Conservation (phyloP, 371 early-diverging fungal genomes). For the Coelomomyces lativittatus region DNA sequence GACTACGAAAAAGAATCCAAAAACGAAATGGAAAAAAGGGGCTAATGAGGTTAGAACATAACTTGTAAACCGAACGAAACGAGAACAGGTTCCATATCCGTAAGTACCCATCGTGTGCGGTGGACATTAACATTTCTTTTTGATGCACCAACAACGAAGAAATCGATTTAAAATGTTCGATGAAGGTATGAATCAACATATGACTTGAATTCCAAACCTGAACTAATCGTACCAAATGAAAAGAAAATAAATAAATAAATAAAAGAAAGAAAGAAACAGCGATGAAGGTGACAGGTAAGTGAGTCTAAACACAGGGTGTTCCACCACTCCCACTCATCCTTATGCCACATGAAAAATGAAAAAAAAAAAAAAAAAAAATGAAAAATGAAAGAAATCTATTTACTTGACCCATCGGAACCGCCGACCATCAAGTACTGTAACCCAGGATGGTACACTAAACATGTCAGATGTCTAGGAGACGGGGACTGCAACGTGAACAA, state of each 20-base stretch:
- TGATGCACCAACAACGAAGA: constrained; percentile 14
- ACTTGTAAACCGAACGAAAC: constrained; percentile 25
- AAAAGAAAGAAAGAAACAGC: neutral
- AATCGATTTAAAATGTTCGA: constrained; percentile 13
- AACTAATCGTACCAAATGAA: constrained; percentile 5
- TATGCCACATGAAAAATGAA: neutral
- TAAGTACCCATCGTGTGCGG: constrained; percentile 15
- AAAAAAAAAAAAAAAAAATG: neutral
- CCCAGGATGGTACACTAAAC: constrained; percentile 7
- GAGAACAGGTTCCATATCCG: constrained; percentile 15
- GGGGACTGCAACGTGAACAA: constrained; percentile 5
- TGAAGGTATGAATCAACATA: constrained; percentile 17
- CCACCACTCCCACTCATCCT: too few species aligned
- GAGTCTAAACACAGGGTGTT: too few species aligned
- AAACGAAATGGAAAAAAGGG: too few species aligned
- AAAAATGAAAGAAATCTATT: neutral
- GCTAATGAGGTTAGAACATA: neutral
- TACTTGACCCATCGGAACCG: constrained; percentile 6
- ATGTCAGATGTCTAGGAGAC: constrained; percentile 8
- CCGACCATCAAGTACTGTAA: constrained; percentile 10
- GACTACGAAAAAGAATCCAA: too few species aligned
- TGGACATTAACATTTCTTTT: constrained; percentile 13
- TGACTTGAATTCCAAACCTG: constrained; percentile 12
- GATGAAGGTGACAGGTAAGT: too few species aligned
- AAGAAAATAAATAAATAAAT: neutral